Evolutionary conservation across 2,329 filamentous ascomycete species (phyloP).

Genomic region (Xylariaceae sp.): DNA sequence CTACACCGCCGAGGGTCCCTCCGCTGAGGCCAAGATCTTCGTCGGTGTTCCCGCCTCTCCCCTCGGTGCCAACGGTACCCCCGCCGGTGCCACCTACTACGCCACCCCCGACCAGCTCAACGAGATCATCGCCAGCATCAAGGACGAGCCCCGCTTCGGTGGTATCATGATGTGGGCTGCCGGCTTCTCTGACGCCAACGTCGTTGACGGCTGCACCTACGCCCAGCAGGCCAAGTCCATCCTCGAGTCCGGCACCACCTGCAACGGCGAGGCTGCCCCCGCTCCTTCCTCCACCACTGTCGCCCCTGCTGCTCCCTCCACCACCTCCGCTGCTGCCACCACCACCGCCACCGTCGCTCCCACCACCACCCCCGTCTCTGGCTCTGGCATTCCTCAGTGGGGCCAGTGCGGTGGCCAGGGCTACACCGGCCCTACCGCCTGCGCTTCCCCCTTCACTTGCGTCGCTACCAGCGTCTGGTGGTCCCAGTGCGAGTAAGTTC

Average conservation of each 20-base stretch:
- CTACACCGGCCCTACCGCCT: conserved; percentile 19
- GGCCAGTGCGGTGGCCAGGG: conserved; percentile 21
- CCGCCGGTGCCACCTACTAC: conserved; percentile 33
- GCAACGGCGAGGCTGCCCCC: conserved; percentile 7
- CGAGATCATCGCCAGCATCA: conserved; percentile 27
- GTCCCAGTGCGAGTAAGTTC: conserved; percentile 18
- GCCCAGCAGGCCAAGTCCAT: conserved; percentile 32
- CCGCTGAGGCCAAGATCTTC: conserved; percentile 35
- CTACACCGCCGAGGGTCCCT: conserved; percentile 31
- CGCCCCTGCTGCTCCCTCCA: background rate
- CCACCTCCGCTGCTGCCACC: background rate
- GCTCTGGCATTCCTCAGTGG: conserved; percentile 14
- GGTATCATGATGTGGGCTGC: conserved; percentile 41
- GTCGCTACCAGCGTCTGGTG: conserved; percentile 11
- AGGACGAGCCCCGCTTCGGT: conserved; percentile 30
- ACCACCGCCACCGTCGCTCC: background rate
- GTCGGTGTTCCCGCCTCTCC: conserved; percentile 37
- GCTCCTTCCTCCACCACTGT: background rate
- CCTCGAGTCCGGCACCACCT: conserved; percentile 31
- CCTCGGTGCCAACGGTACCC: conserved; percentile 35
- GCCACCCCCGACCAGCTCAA: conserved; percentile 32
- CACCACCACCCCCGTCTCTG: background rate
- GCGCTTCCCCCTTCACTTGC: conserved; percentile 18
- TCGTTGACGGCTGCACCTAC: conserved; percentile 36
- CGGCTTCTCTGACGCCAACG: conserved; percentile 36